Evolutionary conservation across 2,329 filamentous ascomycete species (phyloP).

Genomic region (Epichloe elymi): DNA sequence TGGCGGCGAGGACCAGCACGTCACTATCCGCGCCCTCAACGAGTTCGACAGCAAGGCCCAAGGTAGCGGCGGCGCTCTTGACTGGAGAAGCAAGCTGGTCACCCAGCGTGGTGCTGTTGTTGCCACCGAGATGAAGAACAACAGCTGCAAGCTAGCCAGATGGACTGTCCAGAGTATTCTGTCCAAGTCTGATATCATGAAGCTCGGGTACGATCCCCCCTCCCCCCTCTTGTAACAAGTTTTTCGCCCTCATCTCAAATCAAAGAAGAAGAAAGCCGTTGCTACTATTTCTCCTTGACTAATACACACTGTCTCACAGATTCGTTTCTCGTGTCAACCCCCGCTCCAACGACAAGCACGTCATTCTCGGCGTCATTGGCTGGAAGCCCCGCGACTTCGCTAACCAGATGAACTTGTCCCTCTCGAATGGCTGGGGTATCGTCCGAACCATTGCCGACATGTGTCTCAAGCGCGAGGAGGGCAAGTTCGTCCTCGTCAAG

Average conservation of each 20-base stretch:
- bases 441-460: slow-evolving; percentile 97
- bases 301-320: slow-evolving; percentile 31
- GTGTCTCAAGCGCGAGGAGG: slow-evolving; percentile 64
- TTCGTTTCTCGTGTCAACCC: slow-evolving; percentile 94
- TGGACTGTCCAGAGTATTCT: slow-evolving; percentile 97
- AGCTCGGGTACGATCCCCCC: slow-evolving; percentile 59
- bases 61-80: slow-evolving; percentile 83
- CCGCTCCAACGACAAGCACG: slow-evolving; percentile 83
- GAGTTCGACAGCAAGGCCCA: slow-evolving; percentile 98
- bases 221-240: neutral
- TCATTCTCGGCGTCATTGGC: slow-evolving; percentile 87
- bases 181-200: slow-evolving; percentile 96
- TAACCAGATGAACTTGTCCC: slow-evolving; percentile 91
- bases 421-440: slow-evolving; percentile 97
- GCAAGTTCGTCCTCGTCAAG: slow-evolving; percentile 71
- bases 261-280: too few relatives aligned
- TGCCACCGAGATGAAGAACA: slow-evolving; percentile 99
- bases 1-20: slow-evolving; percentile 78
- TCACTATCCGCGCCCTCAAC: slow-evolving; percentile 93
- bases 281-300: slow-evolving; percentile 7
- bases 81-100: slow-evolving; percentile 92
- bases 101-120: slow-evolving; percentile 93
- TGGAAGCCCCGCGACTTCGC: slow-evolving; percentile 98
- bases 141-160: slow-evolving; percentile 93
- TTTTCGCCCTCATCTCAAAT: neutral